Percentiles rank a stretch among this genome's conserved stretches.
phyloP scores from a whole-genome alignment of 208 protist species.

The Acanthamoeba triangularis region DNA sequence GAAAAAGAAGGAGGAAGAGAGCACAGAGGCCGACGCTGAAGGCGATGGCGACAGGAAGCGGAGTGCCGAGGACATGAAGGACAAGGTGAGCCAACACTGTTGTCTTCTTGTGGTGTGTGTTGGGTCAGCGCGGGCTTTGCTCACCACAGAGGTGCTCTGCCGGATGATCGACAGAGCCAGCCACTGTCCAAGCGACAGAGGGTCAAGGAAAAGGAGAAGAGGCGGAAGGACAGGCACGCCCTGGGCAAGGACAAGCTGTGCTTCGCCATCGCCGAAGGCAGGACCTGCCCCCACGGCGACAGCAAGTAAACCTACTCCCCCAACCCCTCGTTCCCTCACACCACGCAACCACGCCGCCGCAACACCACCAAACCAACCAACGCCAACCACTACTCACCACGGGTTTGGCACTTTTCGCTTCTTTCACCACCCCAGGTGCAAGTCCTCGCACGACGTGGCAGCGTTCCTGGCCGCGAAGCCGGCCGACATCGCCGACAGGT shows the following conservation, averaged over 20 bases:
- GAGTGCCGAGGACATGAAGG: neutral
- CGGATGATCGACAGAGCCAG: neutral
- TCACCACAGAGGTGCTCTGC: neutral
- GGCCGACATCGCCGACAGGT: slow-evolving; percentile 12
- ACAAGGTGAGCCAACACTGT: neutral
- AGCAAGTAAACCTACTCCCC: neutral
- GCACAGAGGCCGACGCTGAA: neutral
- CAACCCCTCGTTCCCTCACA: neutral
- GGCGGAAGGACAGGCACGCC: slow-evolving; percentile 5
- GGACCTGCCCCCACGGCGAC: neutral
- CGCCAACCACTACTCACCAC: too few species aligned
- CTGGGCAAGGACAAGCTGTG: slow-evolving; percentile 54
- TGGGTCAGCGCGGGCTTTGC: neutral
- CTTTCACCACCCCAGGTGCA: slow-evolving; percentile 48
- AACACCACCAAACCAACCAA: neutral
- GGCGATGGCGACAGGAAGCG: neutral
- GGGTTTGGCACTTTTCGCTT: neutral
- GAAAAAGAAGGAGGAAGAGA: slow-evolving; percentile 30
- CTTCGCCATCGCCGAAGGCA: slow-evolving; percentile 41
- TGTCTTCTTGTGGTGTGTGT: neutral
- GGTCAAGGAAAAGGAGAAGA: slow-evolving; percentile 52
- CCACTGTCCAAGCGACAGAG: slow-evolving; percentile 46
- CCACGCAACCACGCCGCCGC: neutral
- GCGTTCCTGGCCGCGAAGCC: slow-evolving; percentile 39
- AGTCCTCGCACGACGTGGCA: slow-evolving; percentile 36